Base-by-base conservation (phyloP, 371 early-diverging fungal genomes). In the Phascolomyces articulosus region DNA sequence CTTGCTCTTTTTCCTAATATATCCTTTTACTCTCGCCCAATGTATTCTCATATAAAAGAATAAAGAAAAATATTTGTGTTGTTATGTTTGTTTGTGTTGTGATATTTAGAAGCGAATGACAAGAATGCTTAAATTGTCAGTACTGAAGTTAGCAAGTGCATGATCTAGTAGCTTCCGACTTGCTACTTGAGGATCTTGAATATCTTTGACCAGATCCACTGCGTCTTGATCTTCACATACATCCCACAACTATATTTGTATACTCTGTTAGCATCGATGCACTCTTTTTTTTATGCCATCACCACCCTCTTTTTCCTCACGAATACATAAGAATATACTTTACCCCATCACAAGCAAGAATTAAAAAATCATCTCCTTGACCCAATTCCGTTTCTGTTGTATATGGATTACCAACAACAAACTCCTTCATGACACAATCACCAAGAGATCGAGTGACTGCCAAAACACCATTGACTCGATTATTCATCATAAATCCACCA, bases 331-430 rank as follows among this genome's bases (percentile, higher is more conserved):
- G 13, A 48, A 31, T 15, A 40, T 48, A 75, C 87, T 74, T n/a
- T 90, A 96, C 96, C 61, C 99, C 99, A 80, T 98, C 99, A 77
- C 99, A 98, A 27, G 99, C 99, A 48, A 98, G 74, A 66, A 98
- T 94, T 61, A 98, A 78, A 67, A 93, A 87, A 10, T 87, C 82
- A 74, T 97, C 96, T 16, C 83, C 73, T 18, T 83, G 74, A 2
- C 77, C 74, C 24, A 98, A 74, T 48, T 86, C 91, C 23, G 94
- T 93, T 71, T 96, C 93, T 11, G 96, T 93, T 3, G 98, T 97
- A 71, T 90, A 98, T 18, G 99, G 99, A 60, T 88, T 91, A 4
- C 97, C 96, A 62, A 97, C 91, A 13, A 98, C 91, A 74, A 91
- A 94, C 66, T 95, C 96, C 75, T 98, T 98, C 95, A 98, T 95